phyloP scores from a whole-genome alignment of 305 asterid genomes.

The Fraxinus latifolia region DNA sequence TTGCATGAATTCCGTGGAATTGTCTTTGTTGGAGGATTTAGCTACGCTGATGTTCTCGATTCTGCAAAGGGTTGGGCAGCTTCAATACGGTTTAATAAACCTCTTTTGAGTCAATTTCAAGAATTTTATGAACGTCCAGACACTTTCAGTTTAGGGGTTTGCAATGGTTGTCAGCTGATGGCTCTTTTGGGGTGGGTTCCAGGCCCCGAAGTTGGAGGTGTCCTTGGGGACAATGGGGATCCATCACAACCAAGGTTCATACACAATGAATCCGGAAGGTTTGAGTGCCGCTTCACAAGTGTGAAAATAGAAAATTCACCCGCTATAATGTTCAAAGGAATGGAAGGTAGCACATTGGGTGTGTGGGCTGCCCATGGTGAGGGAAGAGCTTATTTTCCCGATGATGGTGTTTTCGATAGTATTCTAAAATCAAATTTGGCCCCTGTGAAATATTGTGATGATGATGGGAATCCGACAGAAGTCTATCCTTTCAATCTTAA shows the following conservation, averaged over 20 bases:
- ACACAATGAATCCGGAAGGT: conserved; percentile 82
- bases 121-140: conserved; percentile 70
- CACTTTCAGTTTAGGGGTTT: conserved; percentile 89
- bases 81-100: conserved; percentile 72
- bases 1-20: conserved; percentile 62
- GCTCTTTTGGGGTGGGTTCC: conserved; percentile 97
- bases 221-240: conserved; percentile 57
- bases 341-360: conserved; percentile 86
- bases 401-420: conserved; percentile 37
- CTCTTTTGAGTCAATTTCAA: conserved; percentile 71
- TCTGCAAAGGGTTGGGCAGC: conserved; percentile 98
- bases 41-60: conserved; percentile 95
- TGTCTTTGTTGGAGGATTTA: conserved; percentile 90
- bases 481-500: conserved; percentile 80
- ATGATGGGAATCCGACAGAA: conserved; percentile 66
- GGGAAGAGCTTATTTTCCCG: conserved; percentile 87
- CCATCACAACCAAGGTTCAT: conserved; percentile 87
- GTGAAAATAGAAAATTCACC: conserved; percentile 76
- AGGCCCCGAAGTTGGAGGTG: conserved; percentile 76
- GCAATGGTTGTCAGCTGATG: conserved; percentile 97
- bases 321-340: conserved; percentile 76
- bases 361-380: conserved; percentile 99
- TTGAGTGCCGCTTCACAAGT: conserved; percentile 86
- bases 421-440: conserved; percentile 54
- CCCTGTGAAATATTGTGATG: conserved; percentile 79